Conservation (phyloP, 148 eudicot species). For the Nepenthes gracilis region DNA sequence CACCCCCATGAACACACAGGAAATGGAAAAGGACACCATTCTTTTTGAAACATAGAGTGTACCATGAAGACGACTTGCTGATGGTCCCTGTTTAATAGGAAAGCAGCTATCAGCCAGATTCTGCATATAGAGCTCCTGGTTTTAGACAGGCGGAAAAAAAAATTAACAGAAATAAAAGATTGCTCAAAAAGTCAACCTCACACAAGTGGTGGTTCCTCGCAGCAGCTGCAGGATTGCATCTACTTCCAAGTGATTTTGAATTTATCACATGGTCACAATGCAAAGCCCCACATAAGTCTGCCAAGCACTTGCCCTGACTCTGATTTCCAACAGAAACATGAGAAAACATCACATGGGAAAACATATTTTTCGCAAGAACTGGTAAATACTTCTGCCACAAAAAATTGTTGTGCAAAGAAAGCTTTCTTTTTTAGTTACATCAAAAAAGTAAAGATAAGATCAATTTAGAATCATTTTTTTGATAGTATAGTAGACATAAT, state of each 20-base stretch:
- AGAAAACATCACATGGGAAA: background rate
- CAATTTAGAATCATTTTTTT: no score
- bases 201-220: constrained; percentile 71
- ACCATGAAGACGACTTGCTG: constrained; percentile 92
- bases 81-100: constrained; percentile 57
- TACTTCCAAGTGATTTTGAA: constrained; percentile 34
- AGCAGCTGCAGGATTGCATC: constrained; percentile 91
- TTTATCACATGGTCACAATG: constrained; percentile 71
- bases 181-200: constrained; percentile 47
- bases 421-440: no score
- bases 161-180: background rate
- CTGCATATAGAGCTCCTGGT: constrained; percentile 30
- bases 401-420: no score
- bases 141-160: constrained; percentile 3
- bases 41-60: constrained; percentile 3
- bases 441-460: no score
- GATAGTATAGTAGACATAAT: no score
- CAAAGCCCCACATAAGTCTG: constrained; percentile 85
- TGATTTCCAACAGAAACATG: constrained; percentile 13
- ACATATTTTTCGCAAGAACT: background rate
- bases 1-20: background rate
- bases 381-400: background rate
- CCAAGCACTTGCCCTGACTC: constrained; percentile 82
- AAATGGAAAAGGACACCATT: background rate
- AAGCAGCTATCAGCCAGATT: constrained; percentile 75